These are phyloP conservation scores for Tieghemiomyces parasiticus DNA, from an alignment of 192 early-diverging fungal species.

Conservation along the genomic window DNA sequence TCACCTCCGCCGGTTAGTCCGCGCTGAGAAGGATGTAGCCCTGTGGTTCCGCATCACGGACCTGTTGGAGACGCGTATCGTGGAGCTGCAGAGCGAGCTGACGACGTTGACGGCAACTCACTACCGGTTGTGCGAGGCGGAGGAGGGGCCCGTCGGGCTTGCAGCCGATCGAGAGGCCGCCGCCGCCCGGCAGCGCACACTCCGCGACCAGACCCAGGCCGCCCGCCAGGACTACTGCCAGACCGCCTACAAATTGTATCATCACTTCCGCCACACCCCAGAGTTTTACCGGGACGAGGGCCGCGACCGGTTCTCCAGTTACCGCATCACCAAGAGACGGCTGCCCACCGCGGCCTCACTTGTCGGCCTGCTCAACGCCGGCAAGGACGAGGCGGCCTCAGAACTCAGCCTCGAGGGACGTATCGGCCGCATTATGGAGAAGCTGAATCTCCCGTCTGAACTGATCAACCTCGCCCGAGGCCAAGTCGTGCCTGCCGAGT, in stretches of 20 bases:
- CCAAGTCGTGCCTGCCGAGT: not conserved
- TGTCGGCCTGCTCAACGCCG: constrained; percentile 4
- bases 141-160: no score
- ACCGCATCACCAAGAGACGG: constrained; percentile 14
- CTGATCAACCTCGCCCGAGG: constrained; percentile 3
- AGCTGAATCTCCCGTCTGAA: constrained; percentile 9
- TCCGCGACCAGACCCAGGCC: no score
- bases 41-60: constrained; percentile 1
- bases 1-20: not conserved
- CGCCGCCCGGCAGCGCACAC: no score
- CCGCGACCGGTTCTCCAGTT: constrained; percentile 19
- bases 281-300: constrained; percentile 20
- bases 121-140: no score
- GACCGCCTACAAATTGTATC: constrained; percentile 17
- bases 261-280: constrained; percentile 22
- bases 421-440: constrained; percentile 18
- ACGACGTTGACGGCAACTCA: no score
- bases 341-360: constrained; percentile 2
- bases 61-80: not conserved
- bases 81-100: constrained; percentile 15
- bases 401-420: constrained; percentile 18
- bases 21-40: constrained; percentile 4
- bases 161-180: no score
- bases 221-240: constrained; percentile 19
- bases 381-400: constrained; percentile 17